phyloP scores from a whole-genome alignment of 1,284 basidiomycete genomes.

The Sporisorium graminicola region DNA sequence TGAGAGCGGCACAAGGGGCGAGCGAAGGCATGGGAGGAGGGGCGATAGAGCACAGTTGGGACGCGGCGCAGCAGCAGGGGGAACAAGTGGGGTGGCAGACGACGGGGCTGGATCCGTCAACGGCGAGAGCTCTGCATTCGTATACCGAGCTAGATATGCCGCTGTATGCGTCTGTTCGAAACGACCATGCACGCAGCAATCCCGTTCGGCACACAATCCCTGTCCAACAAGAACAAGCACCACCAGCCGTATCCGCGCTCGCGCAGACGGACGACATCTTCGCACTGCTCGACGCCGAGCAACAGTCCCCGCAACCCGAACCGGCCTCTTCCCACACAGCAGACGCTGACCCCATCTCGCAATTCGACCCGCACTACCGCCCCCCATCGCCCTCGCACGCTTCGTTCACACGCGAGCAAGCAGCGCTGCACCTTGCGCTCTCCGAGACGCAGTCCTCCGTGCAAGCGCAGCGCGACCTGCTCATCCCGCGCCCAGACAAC shows the following conservation, averaged over 20 bases:
- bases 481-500: conserved; percentile 39
- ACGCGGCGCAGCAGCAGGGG: background rate
- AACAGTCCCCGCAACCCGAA: background rate
- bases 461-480: conserved; percentile 23
- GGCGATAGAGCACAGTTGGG: conserved; percentile 11
- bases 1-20: too few relatives aligned
- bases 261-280: conserved; percentile 34
- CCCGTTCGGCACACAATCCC: background rate
- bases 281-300: conserved; percentile 32
- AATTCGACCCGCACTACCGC: conserved; percentile 21
- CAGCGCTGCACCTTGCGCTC: conserved; percentile 28
- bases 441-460: conserved; percentile 26
- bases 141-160: conserved; percentile 26
- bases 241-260: conserved; percentile 12
- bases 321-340: background rate
- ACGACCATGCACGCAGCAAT: background rate
- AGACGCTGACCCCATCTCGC: conserved; percentile 1
- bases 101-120: conserved; percentile 21
- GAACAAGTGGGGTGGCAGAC: conserved; percentile 6
- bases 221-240: background rate
- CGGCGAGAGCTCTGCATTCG: background rate
- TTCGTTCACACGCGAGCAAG: conserved; percentile 38
- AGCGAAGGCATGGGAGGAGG: background rate
- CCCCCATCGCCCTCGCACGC: conserved; percentile 34
- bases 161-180: conserved; percentile 23